Base-by-base conservation (phyloP, 2,329 filamentous ascomycete genomes). In the Aspergillus ochraceus region DNA sequence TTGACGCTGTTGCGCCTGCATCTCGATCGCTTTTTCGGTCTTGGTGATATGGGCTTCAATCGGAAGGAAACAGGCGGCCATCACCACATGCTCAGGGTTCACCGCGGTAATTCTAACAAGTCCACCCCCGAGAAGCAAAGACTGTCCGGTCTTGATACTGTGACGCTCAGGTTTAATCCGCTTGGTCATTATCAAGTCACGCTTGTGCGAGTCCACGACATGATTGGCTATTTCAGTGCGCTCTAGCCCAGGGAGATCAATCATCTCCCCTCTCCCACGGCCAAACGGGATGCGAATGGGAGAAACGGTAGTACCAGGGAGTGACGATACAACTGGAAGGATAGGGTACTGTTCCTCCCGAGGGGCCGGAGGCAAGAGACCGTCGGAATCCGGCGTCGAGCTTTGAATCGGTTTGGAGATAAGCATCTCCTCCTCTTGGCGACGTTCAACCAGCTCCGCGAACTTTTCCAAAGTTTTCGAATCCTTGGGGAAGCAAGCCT, bases 231-330 rank as follows among this genome's bases (percentile, higher is more conserved):
- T 80, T 17, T 87, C 84, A 26, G 87, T 88, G 50, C 95, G 88
- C 9, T 88, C 85, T 36, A 99, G 80, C 0, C 95, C 95, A 0
- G 95, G 95, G 14, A 99, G 83, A 72, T 99, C 95, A 68, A 99
- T 91, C 36, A 99, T 82, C 74, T 99, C 96, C 58, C 95, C 95
- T 69, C 87, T 90, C 24, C 90, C 90, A 60, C 86, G 87, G 50
- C 93, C 93, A 71, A 95, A 99, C 0, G 92, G 92, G 19, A 98
- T 87, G 29, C 95, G 89, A 66, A 99, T 98, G 0, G 95, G 95
- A 0, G 92, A 96, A 2, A 93, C 95, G 1, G 95, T 99, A 0
- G 95, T 99, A 10, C 96, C 95, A 0, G 95, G 91, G 2, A 97
- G 82, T 4, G 90, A 85, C 0, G 92, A 97, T 1, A 97, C 90